Evolutionary conservation across 345 rosid genomes (phyloP), one percentile per base, ranked within the genome.

Genomic region (Acer campestre): DNA sequence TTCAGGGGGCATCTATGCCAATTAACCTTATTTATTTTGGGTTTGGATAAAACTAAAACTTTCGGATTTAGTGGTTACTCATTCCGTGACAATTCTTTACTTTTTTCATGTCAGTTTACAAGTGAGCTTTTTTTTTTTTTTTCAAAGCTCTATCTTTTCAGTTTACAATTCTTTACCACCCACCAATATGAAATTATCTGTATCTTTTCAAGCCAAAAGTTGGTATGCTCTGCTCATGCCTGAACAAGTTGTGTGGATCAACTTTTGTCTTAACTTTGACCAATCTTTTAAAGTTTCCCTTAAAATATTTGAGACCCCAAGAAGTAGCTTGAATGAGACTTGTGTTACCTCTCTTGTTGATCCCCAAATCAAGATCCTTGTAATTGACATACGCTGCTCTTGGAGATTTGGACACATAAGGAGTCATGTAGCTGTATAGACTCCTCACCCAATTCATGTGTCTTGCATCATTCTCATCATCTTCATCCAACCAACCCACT

Each of bases 171-270:
- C n/a, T n/a, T n/a, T n/a, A n/a, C 53, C 12, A 13, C 53, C 53
- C 53, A 49, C 4, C 53, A 48, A 2, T 2, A 49, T 49, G 35
- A 31, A 31, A 31, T 31, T 31, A 31, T 31, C 4, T 31, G 17
- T 3, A 49, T 14, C 56, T 51, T 51, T 51, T 4, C n/a, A 51
- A 51, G 1, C 0, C 18, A 22, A 76, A 71, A 7, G 82, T 80
- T 7, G 93, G 95, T 27, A 91, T 80, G 44, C 91, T 89, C 79
- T 91, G 95, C 23, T 89, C 95, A 63, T 88, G 84, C 46, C 89
- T 80, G 55, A 90, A 90, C 78, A 90, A 84, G 61, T 90, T 88
- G 0, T 64, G 74, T 2, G 88, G 94, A 70, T 89, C 95, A 69
- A 90, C 80, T 61, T 40, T 75, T 2, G 92, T 67, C 78, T 91